Evolutionary conservation across 148 eudicot species (phyloP).

Genomic region (Rhododendron molle): DNA sequence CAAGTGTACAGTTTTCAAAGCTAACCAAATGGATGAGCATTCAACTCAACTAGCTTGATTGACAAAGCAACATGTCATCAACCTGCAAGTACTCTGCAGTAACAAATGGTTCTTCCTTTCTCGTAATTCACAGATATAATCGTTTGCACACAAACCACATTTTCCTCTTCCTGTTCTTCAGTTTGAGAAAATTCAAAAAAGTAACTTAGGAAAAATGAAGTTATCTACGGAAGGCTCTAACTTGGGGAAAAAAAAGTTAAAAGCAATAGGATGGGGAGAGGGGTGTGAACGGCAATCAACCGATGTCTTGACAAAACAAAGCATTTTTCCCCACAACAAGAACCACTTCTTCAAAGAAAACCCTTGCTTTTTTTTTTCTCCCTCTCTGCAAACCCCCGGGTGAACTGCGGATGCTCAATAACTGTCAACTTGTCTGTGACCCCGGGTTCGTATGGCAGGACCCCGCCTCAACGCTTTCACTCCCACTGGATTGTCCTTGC

Average conservation of each 20-base stretch:
- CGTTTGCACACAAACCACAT: not conserved
- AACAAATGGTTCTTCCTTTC: not conserved
- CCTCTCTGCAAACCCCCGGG: not conserved
- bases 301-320: not conserved
- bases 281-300: not conserved
- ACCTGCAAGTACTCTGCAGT: not conserved
- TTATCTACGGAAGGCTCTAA: not conserved
- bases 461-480: slow-evolving; percentile 44
- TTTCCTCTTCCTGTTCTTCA: not conserved
- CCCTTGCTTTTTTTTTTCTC: not conserved
- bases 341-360: not conserved
- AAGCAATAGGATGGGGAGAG: not conserved
- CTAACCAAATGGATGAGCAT: not conserved
- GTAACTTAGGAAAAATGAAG: not conserved
- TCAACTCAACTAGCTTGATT: not conserved
- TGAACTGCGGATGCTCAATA: slow-evolving; percentile 17
- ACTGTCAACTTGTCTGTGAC: not conserved
- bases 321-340: not conserved
- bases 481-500: slow-evolving; percentile 67
- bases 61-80: not conserved
- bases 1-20: not conserved
- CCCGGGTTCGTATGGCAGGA: slow-evolving; percentile 39
- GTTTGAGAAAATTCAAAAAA: not conserved
- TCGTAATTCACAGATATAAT: not conserved
- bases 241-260: not conserved